Percentiles rank a stretch among this genome's conserved stretches.
Evolutionary conservation across 1,284 basidiomycete species (phyloP).

Genomic region (Cutaneotrichosporon mucoides): DNA sequence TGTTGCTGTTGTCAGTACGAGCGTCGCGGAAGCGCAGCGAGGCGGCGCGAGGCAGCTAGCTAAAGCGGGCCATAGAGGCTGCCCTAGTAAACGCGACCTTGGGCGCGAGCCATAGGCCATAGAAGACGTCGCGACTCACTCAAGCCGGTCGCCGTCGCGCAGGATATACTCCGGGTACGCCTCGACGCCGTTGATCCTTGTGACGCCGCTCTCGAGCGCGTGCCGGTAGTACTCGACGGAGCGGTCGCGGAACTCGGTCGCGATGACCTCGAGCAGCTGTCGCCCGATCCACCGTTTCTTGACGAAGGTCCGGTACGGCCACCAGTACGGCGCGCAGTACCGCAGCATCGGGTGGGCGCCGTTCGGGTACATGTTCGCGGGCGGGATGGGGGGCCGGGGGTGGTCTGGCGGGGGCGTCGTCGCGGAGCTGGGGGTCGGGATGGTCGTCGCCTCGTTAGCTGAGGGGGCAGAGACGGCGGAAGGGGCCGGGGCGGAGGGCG

Average conservation of each 20-base stretch:
- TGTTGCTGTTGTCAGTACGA: slow-evolving; percentile 60
- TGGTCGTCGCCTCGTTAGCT: background rate
- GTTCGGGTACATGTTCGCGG: slow-evolving; percentile 22
- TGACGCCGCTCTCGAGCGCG: slow-evolving; percentile 89
- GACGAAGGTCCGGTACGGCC: slow-evolving; percentile 74
- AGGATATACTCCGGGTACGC: slow-evolving; percentile 77
- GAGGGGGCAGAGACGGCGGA: no score
- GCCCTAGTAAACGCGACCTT: no score
- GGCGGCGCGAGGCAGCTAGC: no score
- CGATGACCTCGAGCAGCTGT: slow-evolving; percentile 66
- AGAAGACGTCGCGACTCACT: slow-evolving; percentile 55
- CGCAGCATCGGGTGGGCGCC: slow-evolving; percentile 47
- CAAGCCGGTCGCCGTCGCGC: slow-evolving; percentile 81
- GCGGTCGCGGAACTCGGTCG: slow-evolving; percentile 83
- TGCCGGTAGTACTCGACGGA: slow-evolving; percentile 90
- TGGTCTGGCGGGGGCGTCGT: background rate
- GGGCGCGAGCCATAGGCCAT: no score
- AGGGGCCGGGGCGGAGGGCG: background rate
- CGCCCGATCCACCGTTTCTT: slow-evolving; percentile 62
- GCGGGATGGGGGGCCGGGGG: background rate
- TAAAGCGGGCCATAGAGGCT: no score
- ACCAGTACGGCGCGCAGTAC: slow-evolving; percentile 53
- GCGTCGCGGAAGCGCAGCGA: no score
- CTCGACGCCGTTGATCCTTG: slow-evolving; percentile 81
- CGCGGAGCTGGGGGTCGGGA: background rate